Evolutionary conservation across 2,329 filamentous ascomycete genomes (phyloP).

Genomic region (Talaromyces sp.): DNA sequence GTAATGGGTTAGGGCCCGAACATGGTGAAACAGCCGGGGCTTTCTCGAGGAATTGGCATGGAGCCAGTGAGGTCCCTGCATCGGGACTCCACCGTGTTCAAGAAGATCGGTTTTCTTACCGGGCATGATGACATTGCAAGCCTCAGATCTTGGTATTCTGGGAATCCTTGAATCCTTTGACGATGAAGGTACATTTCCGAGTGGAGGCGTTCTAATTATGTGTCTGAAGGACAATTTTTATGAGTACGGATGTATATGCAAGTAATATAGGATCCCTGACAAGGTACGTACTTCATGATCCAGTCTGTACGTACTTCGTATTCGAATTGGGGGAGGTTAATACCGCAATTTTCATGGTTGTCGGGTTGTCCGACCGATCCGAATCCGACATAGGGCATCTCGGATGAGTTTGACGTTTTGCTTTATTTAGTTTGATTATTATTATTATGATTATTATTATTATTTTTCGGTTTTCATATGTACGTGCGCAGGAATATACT

Average conservation of each 20-base stretch:
- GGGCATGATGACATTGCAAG: not conserved
- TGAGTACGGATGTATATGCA: too few species aligned
- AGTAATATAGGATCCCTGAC: too few species aligned
- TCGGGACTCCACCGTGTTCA: slow-evolving; percentile 10
- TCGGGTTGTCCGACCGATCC: not conserved
- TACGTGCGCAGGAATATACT: too few species aligned
- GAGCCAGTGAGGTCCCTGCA: slow-evolving; percentile 20
- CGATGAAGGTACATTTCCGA: too few species aligned
- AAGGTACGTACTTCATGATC: too few species aligned
- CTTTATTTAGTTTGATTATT: too few species aligned
- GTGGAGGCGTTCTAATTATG: too few species aligned
- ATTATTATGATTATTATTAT: too few species aligned
- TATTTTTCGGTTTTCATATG: too few species aligned
- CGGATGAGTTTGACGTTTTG: too few species aligned
- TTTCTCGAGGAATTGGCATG: slow-evolving; percentile 1
- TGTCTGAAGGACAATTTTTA: too few species aligned
- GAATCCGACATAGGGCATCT: not conserved
- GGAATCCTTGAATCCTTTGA: not conserved
- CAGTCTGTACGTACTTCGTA: not conserved
- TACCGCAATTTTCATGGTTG: not conserved
- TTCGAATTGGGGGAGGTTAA: not conserved
- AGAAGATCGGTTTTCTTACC: slow-evolving; percentile 13
- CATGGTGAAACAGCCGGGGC: slow-evolving; percentile 32
- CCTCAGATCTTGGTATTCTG: too few species aligned
- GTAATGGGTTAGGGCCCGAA: slow-evolving; percentile 31